Evolutionary conservation across 2,329 filamentous ascomycete species (phyloP), one percentile per base, ranked within the genome.

Genomic region (Volutella citrinella): DNA sequence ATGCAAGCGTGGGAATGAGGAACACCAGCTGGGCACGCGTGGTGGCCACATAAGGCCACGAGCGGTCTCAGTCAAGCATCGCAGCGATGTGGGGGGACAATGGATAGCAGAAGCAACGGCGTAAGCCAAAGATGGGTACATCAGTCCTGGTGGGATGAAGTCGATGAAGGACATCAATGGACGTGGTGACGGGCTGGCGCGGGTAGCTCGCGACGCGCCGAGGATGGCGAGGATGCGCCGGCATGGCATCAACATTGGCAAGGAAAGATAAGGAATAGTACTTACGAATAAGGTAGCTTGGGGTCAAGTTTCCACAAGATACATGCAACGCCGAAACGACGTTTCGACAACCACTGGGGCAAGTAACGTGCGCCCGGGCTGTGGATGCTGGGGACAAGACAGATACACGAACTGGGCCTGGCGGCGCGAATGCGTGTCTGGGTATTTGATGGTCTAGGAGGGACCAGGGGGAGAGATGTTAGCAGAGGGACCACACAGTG

Each of bases 211-310:
- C n/a, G n/a, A n/a, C 34, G 39, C 24, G 23, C 30, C 31, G 38
- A 41, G 21, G 24, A 24, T 25, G 21, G 24, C 23, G 38, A 28
- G n/a, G 28, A 28, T 32, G 31, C 23, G 38, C 21, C 23, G 37
- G 45, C 49, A 45, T 37, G 45, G 44, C 34, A 21, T 23, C 27
- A n/a, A n/a, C n/a, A n/a, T n/a, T n/a, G n/a, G n/a, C 19, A 34
- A 45, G 45, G 25, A 29, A 28, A 32, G 21, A 31, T 35, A 34
- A 16, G 31, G 29, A 42, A 32, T 28, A 52, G 47, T 55, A 65
- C 61, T 64, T 54, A 64, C 61, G 51, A 52, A 54, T 51, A 45
- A 57, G 42, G 51, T 52, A 51, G 48, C 46, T 50, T 46, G 40
- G 48, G 47, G 39, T 55, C 47, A 52, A 39, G 38, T 46, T 44